phyloP scores from a whole-genome alignment of 192 early-diverging fungal genomes.

The Linnemannia schmuckeri region DNA sequence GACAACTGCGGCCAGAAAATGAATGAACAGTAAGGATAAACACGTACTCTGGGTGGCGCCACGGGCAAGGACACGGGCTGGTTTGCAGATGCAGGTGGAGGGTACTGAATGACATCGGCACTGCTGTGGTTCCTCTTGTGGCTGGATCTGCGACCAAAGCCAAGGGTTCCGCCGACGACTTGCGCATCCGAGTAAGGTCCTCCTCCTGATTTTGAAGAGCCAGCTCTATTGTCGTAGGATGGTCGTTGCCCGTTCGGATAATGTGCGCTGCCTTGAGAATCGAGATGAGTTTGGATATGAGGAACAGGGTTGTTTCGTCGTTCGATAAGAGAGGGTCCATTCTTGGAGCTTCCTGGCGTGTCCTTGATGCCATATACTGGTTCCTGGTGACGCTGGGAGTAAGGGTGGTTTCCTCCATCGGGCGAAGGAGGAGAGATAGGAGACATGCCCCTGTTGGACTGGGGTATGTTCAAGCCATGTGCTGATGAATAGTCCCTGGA shows the following conservation, averaged over 20 bases:
- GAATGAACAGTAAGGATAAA: not conserved
- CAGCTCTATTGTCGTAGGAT: slow-evolving; percentile 13
- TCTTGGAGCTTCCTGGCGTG: slow-evolving; percentile 8
- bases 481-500: slow-evolving; percentile 45
- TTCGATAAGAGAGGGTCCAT: slow-evolving; percentile 44
- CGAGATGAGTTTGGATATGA: slow-evolving; percentile 44
- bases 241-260: slow-evolving; percentile 22
- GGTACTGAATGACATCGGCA: slow-evolving; percentile 51
- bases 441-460: slow-evolving; percentile 41
- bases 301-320: slow-evolving; percentile 51
- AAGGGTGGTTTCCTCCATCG: slow-evolving; percentile 25
- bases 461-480: slow-evolving; percentile 49
- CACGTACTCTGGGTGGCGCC: slow-evolving; percentile 23
- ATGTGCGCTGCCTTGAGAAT: not conserved
- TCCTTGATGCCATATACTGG: slow-evolving; percentile 6
- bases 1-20: not conserved
- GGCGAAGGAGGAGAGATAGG: slow-evolving; percentile 51
- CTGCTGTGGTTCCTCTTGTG: slow-evolving; percentile 55
- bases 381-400: slow-evolving; percentile 14
- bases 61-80: not conserved
- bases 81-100: not conserved
- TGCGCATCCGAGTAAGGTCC: slow-evolving; percentile 34
- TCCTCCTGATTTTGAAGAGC: not conserved
- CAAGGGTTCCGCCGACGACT: slow-evolving; percentile 50
- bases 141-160: slow-evolving; percentile 38